A percentile compares a stretch with the other conserved stretches of the same genome.
Evolutionary conservation across 2,329 filamentous ascomycete species (phyloP).

Genomic region (Talaromyces islandicus): DNA sequence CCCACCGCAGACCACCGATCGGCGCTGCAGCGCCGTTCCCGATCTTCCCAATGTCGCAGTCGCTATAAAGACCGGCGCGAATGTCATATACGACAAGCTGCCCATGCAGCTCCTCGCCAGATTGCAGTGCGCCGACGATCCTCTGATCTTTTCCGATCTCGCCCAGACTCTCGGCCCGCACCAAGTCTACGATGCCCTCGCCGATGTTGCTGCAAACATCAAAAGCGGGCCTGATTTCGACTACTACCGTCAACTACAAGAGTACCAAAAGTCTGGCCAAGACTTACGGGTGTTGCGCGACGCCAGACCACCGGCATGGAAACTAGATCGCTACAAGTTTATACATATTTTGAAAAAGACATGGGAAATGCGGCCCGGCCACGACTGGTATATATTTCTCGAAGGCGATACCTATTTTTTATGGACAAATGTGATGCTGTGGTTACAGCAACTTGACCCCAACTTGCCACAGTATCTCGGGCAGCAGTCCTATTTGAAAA

Average conservation of each 20-base stretch:
- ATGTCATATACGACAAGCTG: constrained; percentile 47
- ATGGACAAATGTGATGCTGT: constrained; percentile 48
- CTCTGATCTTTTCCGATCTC: constrained; percentile 40
- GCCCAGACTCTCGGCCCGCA: constrained; percentile 25
- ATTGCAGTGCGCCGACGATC: constrained; percentile 45
- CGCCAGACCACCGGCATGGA: constrained; percentile 41
- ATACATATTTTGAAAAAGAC: constrained; percentile 54
- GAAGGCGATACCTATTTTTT: constrained; percentile 55
- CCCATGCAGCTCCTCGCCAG: constrained; percentile 52
- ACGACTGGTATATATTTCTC: constrained; percentile 56
- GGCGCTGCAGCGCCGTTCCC: constrained; percentile 37
- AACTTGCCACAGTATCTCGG: constrained; percentile 46
- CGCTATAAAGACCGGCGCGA: constrained; percentile 55
- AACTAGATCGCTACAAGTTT: constrained; percentile 58
- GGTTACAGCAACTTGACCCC: constrained; percentile 42
- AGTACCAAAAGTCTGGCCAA: constrained; percentile 42
- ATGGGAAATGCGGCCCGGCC: constrained; percentile 44
- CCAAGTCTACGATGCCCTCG: constrained; percentile 26
- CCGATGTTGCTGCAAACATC: constrained; percentile 34
- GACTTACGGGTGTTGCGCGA: constrained; percentile 36
- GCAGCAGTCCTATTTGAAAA: constrained; percentile 40
- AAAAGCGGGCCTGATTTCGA: constrained; percentile 48
- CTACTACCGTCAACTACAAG: constrained; percentile 34
- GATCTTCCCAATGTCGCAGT: constrained; percentile 45
- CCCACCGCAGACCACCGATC: constrained; percentile 9